Evolutionary conservation across 202 grass and related monocot species (phyloP).

Genomic region (Saccharum hybrid): DNA sequence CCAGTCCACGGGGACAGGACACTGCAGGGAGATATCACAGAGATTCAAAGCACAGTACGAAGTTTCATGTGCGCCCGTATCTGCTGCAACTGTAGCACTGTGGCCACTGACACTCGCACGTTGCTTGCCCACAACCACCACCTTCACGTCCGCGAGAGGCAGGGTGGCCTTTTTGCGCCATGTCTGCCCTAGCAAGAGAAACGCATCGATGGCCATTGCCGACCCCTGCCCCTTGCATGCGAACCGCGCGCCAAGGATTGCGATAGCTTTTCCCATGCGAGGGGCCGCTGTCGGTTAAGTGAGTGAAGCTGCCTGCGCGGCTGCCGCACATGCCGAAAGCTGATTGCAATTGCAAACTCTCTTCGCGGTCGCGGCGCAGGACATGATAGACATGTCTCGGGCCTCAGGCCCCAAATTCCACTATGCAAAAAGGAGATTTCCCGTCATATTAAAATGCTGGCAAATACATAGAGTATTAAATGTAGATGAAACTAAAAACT

Average conservation of each 20-base stretch:
- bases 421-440: too few relatives aligned
- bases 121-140: conserved; percentile 36
- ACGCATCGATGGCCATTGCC: conserved; percentile 37
- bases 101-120: conserved; percentile 17
- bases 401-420: too few relatives aligned
- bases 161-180: conserved; percentile 26
- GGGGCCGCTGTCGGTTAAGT: conserved; percentile 6
- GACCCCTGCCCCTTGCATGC: too few relatives aligned
- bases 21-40: background rate
- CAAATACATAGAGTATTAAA: too few relatives aligned
- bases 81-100: background rate
- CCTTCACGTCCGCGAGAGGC: background rate
- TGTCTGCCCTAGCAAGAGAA: background rate
- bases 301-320: conserved; percentile 20
- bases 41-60: conserved; percentile 44
- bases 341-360: background rate
- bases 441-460: too few relatives aligned
- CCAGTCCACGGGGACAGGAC: conserved; percentile 13
- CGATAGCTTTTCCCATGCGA: conserved; percentile 8
- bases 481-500: too few relatives aligned
- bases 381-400: background rate
- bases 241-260: background rate
- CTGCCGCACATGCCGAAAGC: conserved; percentile 20
- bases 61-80: conserved; percentile 32
- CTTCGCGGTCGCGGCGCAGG: background rate